phyloP scores from a whole-genome alignment of 1,284 basidiomycete species.

The Pseudozyma thailandica region DNA sequence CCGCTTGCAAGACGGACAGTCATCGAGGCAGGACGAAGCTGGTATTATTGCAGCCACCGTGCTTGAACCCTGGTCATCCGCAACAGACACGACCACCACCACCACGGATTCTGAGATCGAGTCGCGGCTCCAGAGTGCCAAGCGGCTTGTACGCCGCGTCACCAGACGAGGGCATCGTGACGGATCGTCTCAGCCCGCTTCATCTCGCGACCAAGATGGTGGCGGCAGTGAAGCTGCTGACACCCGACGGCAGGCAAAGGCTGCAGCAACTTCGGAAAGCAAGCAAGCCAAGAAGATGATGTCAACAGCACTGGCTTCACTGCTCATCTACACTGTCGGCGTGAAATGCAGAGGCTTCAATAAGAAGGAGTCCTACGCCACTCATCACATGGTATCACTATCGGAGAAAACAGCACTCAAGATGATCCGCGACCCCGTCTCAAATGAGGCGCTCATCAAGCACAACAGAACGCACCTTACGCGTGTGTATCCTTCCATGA shows the following conservation, averaged over 20 bases:
- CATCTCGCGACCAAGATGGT: constrained; percentile 6
- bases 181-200: neutral
- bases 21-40: constrained; percentile 5
- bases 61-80: constrained; percentile 24
- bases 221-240: constrained; percentile 7
- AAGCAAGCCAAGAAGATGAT: constrained; percentile 70
- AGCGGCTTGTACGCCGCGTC: constrained; percentile 49
- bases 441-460: constrained; percentile 78
- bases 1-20: constrained; percentile 6
- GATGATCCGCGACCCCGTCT: constrained; percentile 44
- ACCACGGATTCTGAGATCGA: constrained; percentile 50
- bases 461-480: constrained; percentile 88
- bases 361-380: constrained; percentile 85
- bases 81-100: constrained; percentile 32
- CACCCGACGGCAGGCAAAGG: neutral
- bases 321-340: constrained; percentile 93
- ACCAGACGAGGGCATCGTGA: constrained; percentile 22
- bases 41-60: constrained; percentile 18
- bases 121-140: constrained; percentile 44
- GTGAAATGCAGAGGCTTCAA: constrained; percentile 94
- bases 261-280: constrained; percentile 1
- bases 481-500: constrained; percentile 87
- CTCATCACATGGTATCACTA: constrained; percentile 90
- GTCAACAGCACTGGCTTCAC: constrained; percentile 77
- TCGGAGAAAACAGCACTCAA: constrained; percentile 76